Percentiles rank a stretch among this genome's conserved stretches.
Evolutionary conservation across 305 asterid genomes (phyloP).

Genomic region (Andrographis paniculata): DNA sequence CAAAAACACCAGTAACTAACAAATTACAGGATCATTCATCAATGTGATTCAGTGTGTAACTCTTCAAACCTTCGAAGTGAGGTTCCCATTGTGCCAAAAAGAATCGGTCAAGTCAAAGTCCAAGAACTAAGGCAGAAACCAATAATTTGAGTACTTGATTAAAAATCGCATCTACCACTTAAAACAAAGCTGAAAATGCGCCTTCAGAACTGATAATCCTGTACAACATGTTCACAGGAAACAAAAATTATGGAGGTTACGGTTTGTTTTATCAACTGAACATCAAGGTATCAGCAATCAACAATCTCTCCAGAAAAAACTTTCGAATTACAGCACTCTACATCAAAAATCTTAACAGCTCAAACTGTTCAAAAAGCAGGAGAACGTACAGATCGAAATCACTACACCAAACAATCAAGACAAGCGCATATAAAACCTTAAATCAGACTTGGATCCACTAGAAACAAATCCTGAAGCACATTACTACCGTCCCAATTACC

Average conservation of each 20-base stretch:
- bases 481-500: constrained; percentile 18
- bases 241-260: no score
- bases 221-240: constrained; percentile 5
- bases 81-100: constrained; percentile 60
- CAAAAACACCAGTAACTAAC: constrained; percentile 11
- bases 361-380: no score
- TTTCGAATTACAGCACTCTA: no score
- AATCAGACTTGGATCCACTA: neutral
- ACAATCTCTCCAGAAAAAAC: no score
- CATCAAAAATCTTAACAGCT: no score
- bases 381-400: no score
- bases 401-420: no score
- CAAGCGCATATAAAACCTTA: no score
- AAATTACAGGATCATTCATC: neutral
- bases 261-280: no score
- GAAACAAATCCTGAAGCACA: constrained; percentile 21
- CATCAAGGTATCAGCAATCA: no score
- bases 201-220: constrained; percentile 26
- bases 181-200: constrained; percentile 10
- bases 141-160: constrained; percentile 34
- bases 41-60: constrained; percentile 4
- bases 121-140: constrained; percentile 47
- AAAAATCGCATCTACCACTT: constrained; percentile 25
- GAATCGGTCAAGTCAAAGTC: constrained; percentile 45
- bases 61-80: constrained; percentile 64